Base-by-base conservation (phyloP, 371 early-diverging fungal species). In the Parasitella parasitica region DNA sequence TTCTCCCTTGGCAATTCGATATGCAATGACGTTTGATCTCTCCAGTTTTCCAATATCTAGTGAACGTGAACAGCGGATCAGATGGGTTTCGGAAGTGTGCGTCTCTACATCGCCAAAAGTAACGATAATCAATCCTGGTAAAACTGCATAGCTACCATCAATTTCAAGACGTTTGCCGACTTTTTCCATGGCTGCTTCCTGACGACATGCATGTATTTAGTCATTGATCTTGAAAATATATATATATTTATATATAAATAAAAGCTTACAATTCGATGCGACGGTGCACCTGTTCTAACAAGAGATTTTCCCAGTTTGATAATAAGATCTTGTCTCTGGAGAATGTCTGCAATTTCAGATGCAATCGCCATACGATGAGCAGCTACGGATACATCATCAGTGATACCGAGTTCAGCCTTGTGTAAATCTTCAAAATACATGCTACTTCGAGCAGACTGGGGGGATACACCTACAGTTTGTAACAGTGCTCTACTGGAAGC, bases 201-300 rank as follows among this genome's bases (percentile, higher is more conserved):
- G 60, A 38, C 8, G 28, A 39, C 9, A 26, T 9, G 48, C 27
- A 46, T 11, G 27, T 7, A 8, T 11, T 22, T 43, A 13, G 28
- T 20, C 13, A 43, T 16, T 9, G 6, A 54, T 41, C 11, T 7
- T 37, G n/a, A 26, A 6, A 13, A 4, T 4, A 36, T 9, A 0
- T 30, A 3, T n/a, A n/a, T n/a, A n/a, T n/a, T n/a, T n/a, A n/a
- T n/a, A n/a, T n/a, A n/a, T n/a, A 11, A 28, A 57, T 35, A 52
- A 58, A 55, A 55, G 58, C 82, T 78, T 73, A 76, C 76, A 22
- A 93, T 83, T 5, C 93, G 82, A 60, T 93, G 93, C 9, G 87
- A 76, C 6, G 92, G 93, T 9, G 90, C 87, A 9, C 93, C 93
- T 55, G 87, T 88, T 46, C 78, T 77, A 54, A 89, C 86, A 57